phyloP scores from a whole-genome alignment of 176 grass and related monocot species.

The Chloris gayana region DNA sequence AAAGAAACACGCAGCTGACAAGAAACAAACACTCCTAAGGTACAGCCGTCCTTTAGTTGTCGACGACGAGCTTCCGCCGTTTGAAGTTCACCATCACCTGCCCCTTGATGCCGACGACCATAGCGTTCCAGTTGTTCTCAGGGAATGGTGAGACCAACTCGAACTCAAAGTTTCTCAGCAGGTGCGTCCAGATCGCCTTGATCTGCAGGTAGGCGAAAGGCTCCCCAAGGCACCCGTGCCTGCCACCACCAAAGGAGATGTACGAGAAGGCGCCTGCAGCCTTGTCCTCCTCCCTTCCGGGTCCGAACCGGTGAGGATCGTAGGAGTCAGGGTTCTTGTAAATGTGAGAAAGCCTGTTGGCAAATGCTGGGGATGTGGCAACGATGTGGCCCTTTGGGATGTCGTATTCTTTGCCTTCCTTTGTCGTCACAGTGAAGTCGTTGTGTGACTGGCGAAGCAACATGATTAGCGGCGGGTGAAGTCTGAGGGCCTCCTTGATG shows the following conservation, averaged over 20 bases:
- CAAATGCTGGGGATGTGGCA: slow-evolving; percentile 79
- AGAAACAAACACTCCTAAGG: slow-evolving; percentile 27
- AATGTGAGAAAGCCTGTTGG: slow-evolving; percentile 86
- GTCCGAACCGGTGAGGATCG: slow-evolving; percentile 70
- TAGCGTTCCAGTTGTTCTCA: slow-evolving; percentile 84
- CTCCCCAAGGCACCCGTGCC: slow-evolving; percentile 91
- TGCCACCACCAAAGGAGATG: slow-evolving; percentile 87
- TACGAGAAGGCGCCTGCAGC: slow-evolving; percentile 85
- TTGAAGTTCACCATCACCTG: slow-evolving; percentile 90
- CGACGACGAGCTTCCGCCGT: slow-evolving; percentile 67
- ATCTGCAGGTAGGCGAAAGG: slow-evolving; percentile 95
- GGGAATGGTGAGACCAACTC: slow-evolving; percentile 93
- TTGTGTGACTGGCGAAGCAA: slow-evolving; percentile 81
- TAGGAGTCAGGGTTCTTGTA: slow-evolving; percentile 86
- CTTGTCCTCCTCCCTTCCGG: slow-evolving; percentile 93
- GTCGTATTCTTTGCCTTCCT: slow-evolving; percentile 77
- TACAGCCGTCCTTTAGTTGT: slow-evolving; percentile 37
- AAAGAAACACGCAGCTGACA: background rate
- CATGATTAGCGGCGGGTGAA: slow-evolving; percentile 94
- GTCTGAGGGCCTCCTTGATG: slow-evolving; percentile 95
- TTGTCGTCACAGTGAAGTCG: slow-evolving; percentile 83
- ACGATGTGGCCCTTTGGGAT: slow-evolving; percentile 98
- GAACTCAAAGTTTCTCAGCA: slow-evolving; percentile 96
- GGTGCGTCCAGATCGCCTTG: slow-evolving; percentile 91
- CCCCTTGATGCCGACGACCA: slow-evolving; percentile 92